Evolutionary conservation across 306 rosid genomes (phyloP).

Genomic region (Calophaca sinica): DNA sequence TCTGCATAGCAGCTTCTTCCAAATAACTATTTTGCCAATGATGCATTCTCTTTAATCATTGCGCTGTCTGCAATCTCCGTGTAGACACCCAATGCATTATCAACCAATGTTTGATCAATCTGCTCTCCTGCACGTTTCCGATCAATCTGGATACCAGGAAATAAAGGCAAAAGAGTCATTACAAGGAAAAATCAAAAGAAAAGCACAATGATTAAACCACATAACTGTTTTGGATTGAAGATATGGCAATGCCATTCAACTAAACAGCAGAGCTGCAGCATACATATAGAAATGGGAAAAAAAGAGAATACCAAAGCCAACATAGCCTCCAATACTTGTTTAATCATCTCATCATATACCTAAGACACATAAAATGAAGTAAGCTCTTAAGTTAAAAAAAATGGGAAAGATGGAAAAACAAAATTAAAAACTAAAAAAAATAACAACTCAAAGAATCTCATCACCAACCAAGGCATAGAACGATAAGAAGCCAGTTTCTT

Average conservation of each 20-base stretch:
- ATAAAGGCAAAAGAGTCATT: neutral
- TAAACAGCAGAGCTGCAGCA: too few relatives aligned
- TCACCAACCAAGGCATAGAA: too few relatives aligned
- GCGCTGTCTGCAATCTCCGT: too few relatives aligned
- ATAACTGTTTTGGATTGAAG: neutral
- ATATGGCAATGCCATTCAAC: too few relatives aligned
- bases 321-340: conserved; percentile 1
- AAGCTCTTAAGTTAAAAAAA: neutral
- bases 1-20: too few relatives aligned
- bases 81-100: neutral
- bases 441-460: too few relatives aligned
- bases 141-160: neutral
- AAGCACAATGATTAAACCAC: neutral
- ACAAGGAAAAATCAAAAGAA: neutral
- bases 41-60: too few relatives aligned
- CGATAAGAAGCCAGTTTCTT: conserved; percentile 1
- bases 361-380: neutral
- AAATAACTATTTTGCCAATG: too few relatives aligned
- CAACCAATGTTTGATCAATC: neutral
- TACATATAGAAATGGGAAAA: neutral
- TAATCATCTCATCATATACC: neutral
- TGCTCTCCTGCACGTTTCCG: neutral
- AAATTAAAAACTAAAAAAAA: neutral
- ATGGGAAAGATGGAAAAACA: neutral
- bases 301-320: neutral